Evolutionary conservation across 441 rosid species (phyloP).

Genomic region (Erodium texanum): DNA sequence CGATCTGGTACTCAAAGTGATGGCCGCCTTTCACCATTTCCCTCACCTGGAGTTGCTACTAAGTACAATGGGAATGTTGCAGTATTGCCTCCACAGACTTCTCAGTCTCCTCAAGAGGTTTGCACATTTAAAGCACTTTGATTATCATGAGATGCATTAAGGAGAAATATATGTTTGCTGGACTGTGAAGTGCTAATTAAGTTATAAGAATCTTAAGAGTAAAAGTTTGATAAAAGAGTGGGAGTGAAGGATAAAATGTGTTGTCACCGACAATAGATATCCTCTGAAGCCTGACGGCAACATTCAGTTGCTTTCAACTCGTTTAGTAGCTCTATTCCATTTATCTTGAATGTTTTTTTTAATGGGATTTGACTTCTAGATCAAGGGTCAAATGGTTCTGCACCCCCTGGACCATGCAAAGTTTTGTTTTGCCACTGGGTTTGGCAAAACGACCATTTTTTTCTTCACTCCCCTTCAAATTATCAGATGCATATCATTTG

Average conservation of each 20-base stretch:
- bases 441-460: background rate
- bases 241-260: background rate
- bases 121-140: conserved; percentile 13
- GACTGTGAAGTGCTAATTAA: background rate
- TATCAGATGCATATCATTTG: background rate
- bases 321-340: background rate
- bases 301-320: background rate
- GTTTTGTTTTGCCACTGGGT: background rate
- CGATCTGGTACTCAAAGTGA: conserved; percentile 61
- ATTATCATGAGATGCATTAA: background rate
- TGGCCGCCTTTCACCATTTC: conserved; percentile 75
- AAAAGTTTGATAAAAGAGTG: background rate
- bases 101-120: conserved; percentile 89
- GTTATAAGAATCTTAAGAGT: background rate
- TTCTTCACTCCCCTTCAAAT: background rate
- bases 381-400: background rate
- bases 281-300: background rate
- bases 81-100: conserved; percentile 57
- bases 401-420: background rate
- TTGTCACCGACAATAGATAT: background rate
- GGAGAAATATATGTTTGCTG: background rate
- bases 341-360: background rate
- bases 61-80: conserved; percentile 76
- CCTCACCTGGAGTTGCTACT: conserved; percentile 57
- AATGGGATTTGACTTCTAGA: background rate